Conservation (phyloP, 345 rosid species). For the Adansonia digitata region DNA sequence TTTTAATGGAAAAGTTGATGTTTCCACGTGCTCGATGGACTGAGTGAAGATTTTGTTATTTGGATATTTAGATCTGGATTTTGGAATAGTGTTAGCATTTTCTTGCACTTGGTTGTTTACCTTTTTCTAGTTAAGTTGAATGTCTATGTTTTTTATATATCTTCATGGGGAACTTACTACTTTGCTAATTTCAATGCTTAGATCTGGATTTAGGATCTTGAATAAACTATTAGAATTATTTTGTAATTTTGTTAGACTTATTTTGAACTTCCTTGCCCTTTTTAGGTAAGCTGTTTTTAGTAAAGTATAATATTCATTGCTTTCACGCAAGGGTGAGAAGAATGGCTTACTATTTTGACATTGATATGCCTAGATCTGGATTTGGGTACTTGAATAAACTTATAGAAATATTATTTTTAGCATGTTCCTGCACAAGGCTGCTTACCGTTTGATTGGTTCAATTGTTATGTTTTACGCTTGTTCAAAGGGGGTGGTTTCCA, state of each 20-base stretch:
- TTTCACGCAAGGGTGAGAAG: neutral
- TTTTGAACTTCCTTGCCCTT: neutral
- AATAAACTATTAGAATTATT: neutral
- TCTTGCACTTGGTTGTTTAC: neutral
- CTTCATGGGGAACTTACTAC: neutral
- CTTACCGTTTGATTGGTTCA: neutral
- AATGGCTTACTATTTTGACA: neutral
- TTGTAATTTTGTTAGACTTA: no score
- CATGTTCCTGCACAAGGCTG: neutral
- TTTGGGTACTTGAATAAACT: neutral
- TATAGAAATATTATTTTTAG: neutral
- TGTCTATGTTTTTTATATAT: neutral
- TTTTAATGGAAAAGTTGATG: neutral
- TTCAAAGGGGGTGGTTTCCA: neutral
- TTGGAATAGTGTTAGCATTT: neutral
- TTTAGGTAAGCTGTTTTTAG: neutral
- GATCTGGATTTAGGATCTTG: neutral
- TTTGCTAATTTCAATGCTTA: neutral
- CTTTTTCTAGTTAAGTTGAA: neutral
- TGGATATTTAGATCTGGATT: neutral
- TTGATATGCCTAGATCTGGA: conserved; percentile 1
- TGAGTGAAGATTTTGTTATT: neutral
- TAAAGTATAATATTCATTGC: neutral
- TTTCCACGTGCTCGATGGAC: neutral
- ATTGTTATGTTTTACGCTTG: neutral